Base-by-base conservation (phyloP, 768 basidiomycete species). In the Roridomyces roridus region DNA sequence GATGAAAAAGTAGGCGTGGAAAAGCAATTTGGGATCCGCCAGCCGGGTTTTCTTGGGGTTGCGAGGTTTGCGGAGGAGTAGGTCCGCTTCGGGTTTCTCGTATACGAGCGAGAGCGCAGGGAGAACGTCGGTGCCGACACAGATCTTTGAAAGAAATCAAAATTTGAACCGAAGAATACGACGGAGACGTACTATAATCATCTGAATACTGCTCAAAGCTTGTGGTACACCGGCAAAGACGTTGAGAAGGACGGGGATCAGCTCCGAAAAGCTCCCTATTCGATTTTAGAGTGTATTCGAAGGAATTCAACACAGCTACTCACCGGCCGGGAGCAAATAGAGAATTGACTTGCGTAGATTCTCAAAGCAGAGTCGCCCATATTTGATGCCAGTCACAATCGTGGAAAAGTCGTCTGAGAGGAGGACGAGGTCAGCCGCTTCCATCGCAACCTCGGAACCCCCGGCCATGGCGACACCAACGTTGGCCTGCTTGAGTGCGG, bases 331-430 rank as follows among this genome's bases (percentile, higher is more conserved):
- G 37, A 82, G 68, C 14, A 82, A 69, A 50, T 83, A 81, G n/a
- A 83, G 57, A 6, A 79, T 77, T 15, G 80, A 72, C 73, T 86
- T 82, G 74, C 83, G 80, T 29, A 88, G 72, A 62, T 88, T 88
- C 65, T 87, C 85, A 63, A 82, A 87, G 17, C 84, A 82, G 14
- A 86, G 74, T 34, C 85, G 82, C 58, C 88, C 88, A 67, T 87
- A 86, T 68, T 85, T 77, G 62, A 88, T 81, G 2, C 84, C 88
- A 40, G 78, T 78, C 45, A 85, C 77, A 57, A 89, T 87, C 1
- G 85, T 83, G 1, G 85, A 82, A 61, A 90, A 86, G 66, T 87
- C 85, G 52, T 86, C 82, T 3, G 55, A 49, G 45, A 86, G 76
- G 15, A 90, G 76, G 15, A 89, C 79, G 50, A 88, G 78, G 63